A percentile compares a stretch with the other conserved stretches of the same genome.
phyloP scores from a whole-genome alignment of 1,284 basidiomycete species.

The Lignosus rhinocerotis region DNA sequence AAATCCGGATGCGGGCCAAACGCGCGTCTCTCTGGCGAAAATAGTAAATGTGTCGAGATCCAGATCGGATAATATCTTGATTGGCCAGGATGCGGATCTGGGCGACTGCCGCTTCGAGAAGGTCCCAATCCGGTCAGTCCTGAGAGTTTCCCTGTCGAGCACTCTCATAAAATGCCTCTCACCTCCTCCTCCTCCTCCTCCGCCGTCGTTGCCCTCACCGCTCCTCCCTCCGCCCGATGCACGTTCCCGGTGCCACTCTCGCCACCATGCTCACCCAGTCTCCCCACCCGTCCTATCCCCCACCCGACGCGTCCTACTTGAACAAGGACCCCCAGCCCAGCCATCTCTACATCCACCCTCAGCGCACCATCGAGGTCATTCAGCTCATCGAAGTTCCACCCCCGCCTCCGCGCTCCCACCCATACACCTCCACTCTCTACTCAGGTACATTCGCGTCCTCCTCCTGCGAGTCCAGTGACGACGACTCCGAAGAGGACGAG shows the following conservation, averaged over 20 bases:
- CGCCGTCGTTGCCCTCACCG: conserved; percentile 9
- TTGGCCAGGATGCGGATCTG: conserved; percentile 28
- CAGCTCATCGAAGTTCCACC: conserved; percentile 69
- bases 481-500: conserved; percentile 44
- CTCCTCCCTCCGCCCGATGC: conserved; percentile 15
- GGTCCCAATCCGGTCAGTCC: conserved; percentile 15
- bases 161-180: conserved; percentile 25
- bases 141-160: conserved; percentile 25
- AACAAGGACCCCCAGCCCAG: conserved; percentile 36
- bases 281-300: conserved; percentile 31
- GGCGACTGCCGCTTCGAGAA: conserved; percentile 22
- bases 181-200: background rate
- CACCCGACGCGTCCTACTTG: conserved; percentile 36
- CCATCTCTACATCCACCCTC: conserved; percentile 53
- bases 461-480: conserved; percentile 38
- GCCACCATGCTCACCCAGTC: conserved; percentile 24
- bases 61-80: conserved; percentile 30
- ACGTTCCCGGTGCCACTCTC: conserved; percentile 22
- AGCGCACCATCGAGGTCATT: conserved; percentile 63
- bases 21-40: conserved; percentile 7
- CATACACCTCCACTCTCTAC: conserved; percentile 33
- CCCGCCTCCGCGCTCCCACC: conserved; percentile 50
- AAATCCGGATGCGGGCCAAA: conserved; percentile 9
- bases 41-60: conserved; percentile 16
- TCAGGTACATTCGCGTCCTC: conserved; percentile 40